Percentiles rank a stretch among this genome's conserved stretches.
Evolutionary conservation across 192 early-diverging fungal genomes (phyloP).

Genomic region (Coemansia sp.): DNA sequence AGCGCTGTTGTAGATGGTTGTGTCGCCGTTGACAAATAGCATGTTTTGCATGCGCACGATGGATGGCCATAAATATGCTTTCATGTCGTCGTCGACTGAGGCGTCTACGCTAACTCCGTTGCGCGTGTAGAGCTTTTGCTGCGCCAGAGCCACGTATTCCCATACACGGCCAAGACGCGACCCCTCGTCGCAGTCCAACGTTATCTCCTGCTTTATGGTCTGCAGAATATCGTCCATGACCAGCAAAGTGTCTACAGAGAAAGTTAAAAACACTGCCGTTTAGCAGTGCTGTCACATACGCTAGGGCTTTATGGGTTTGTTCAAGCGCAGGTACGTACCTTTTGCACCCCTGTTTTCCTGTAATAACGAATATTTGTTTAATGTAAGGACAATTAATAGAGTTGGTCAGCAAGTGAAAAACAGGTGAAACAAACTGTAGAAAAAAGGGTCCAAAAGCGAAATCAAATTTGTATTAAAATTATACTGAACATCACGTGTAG

Average conservation of each 20-base stretch:
- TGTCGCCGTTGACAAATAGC: slow-evolving; percentile 17
- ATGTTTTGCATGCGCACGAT: slow-evolving; percentile 21
- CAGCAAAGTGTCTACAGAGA: background rate
- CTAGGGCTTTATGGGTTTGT: background rate
- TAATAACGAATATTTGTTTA: no score
- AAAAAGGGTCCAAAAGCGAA: background rate
- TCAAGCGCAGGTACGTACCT: no score
- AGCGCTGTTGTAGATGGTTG: slow-evolving; percentile 14
- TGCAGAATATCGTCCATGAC: slow-evolving; percentile 45
- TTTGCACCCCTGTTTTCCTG: no score
- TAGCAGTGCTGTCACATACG: background rate
- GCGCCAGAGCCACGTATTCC: slow-evolving; percentile 36
- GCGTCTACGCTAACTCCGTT: slow-evolving; percentile 7
- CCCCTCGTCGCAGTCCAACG: slow-evolving; percentile 41
- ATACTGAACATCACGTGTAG: background rate
- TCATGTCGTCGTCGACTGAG: slow-evolving; percentile 12
- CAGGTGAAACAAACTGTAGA: background rate
- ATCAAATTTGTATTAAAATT: background rate
- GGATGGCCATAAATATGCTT: slow-evolving; percentile 40
- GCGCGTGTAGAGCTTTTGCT: slow-evolving; percentile 14
- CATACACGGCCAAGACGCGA: slow-evolving; percentile 29
- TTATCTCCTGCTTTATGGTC: slow-evolving; percentile 33
- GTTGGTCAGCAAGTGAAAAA: background rate
- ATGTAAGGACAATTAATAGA: no score
- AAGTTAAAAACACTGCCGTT: background rate